Evolutionary conservation across 2,329 filamentous ascomycete genomes (phyloP).

Genomic region (Aspergillus neotritici): DNA sequence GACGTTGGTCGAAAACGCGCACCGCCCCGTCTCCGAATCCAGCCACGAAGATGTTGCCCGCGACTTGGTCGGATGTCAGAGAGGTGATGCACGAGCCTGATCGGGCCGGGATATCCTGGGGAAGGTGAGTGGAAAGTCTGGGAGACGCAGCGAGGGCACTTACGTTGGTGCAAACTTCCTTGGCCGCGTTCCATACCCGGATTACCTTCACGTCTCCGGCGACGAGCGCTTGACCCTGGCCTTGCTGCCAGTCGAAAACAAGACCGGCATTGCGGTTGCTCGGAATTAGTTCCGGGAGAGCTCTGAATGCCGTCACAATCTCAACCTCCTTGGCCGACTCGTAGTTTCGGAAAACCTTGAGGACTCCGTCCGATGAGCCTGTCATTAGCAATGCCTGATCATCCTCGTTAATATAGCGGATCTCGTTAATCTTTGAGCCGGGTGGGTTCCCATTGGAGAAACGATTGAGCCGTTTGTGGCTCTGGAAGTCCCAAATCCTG

Average conservation of each 20-base stretch:
- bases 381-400: constrained; percentile 93
- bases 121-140: constrained; percentile 3
- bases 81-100: constrained; percentile 95
- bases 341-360: constrained; percentile 90
- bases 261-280: constrained; percentile 92
- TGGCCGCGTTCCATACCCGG: constrained; percentile 89
- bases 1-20: constrained; percentile 84
- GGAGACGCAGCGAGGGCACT: constrained; percentile 16
- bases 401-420: constrained; percentile 97
- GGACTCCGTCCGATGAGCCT: constrained; percentile 88
- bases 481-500: constrained; percentile 88
- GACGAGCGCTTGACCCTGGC: constrained; percentile 89
- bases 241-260: constrained; percentile 98
- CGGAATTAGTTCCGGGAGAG: constrained; percentile 85
- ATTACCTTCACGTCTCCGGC: constrained; percentile 95
- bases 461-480: constrained; percentile 64
- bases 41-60: constrained; percentile 90
- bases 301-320: constrained; percentile 85
- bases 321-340: constrained; percentile 70
- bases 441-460: constrained; percentile 94
- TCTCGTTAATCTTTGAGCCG: constrained; percentile 86
- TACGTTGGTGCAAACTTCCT: constrained; percentile 78
- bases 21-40: constrained; percentile 95
- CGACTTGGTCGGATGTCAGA: constrained; percentile 94
- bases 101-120: constrained; percentile 78